These are phyloP conservation scores for Madurella mycetomatis DNA, from an alignment of 2,329 filamentous ascomycete species.

Conservation along the genomic window DNA sequence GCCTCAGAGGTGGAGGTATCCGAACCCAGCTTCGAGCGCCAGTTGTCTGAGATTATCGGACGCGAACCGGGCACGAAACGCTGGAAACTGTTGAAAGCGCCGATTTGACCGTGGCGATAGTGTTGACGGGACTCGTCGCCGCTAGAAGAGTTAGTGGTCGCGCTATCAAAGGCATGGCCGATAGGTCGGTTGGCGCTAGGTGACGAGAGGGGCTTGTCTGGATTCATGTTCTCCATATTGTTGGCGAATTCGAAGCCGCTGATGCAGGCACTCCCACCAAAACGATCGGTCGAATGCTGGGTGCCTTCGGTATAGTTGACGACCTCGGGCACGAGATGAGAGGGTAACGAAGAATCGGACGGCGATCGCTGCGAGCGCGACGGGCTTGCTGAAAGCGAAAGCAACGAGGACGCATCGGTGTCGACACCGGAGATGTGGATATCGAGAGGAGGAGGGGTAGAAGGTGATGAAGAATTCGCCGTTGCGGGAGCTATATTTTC, in stretches of 20 bases:
- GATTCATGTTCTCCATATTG: background rate
- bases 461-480: background rate
- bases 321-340: background rate
- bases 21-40: conserved; percentile 4
- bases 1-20: background rate
- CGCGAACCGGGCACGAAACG: conserved; percentile 10
- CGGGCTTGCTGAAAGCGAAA: background rate
- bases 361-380: background rate
- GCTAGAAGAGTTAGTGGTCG: background rate
- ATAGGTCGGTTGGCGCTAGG: background rate
- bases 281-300: background rate
- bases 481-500: background rate
- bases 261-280: background rate
- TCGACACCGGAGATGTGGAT: background rate
- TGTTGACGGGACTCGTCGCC: background rate
- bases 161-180: background rate
- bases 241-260: background rate
- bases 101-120: conserved; percentile 6
- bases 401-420: background rate
- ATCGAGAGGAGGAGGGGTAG: background rate
- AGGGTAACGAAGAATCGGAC: background rate
- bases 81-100: background rate
- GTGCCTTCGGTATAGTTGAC: background rate
- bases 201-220: background rate
- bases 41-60: conserved; percentile 11